Conservation (phyloP, 2,329 filamentous ascomycete species). For the Fusarium brevicatenulatum region DNA sequence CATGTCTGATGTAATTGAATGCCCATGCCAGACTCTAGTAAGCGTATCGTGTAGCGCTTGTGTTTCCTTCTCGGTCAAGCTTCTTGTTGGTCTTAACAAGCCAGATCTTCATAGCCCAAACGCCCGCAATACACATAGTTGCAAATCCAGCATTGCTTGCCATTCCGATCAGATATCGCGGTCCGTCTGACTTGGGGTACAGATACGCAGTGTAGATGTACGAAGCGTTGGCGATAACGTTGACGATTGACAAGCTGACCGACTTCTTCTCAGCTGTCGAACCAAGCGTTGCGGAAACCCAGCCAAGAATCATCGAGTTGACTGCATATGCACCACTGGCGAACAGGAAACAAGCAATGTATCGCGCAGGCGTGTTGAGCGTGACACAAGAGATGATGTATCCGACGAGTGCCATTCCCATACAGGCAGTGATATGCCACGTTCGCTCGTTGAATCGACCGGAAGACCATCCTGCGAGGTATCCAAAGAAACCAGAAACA, state of each 20-base stretch:
- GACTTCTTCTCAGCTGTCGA: slow-evolving; percentile 59
- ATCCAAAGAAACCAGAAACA: slow-evolving; percentile 53
- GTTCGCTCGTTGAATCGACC: slow-evolving; percentile 56
- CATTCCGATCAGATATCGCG: slow-evolving; percentile 56
- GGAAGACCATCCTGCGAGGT: slow-evolving; percentile 55
- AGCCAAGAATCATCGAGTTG: slow-evolving; percentile 56
- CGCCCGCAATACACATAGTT: slow-evolving; percentile 38
- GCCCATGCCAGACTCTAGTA: slow-evolving; percentile 5
- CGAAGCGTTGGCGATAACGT: slow-evolving; percentile 54
- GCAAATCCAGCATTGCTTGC: slow-evolving; percentile 43
- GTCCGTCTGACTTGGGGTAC: slow-evolving; percentile 53
- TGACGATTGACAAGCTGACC: slow-evolving; percentile 54
- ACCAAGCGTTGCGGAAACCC: slow-evolving; percentile 54
- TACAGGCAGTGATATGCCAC: slow-evolving; percentile 48
- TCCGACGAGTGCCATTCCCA: slow-evolving; percentile 52
- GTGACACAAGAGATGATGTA: slow-evolving; percentile 50
- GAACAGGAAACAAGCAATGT: slow-evolving; percentile 50
- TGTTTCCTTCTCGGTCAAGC: slow-evolving; percentile 32
- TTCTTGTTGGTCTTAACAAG: slow-evolving; percentile 41
- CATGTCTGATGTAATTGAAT: background rate
- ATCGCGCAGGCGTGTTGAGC: slow-evolving; percentile 46
- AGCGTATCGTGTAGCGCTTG: slow-evolving; percentile 25
- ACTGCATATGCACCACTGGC: slow-evolving; percentile 51
- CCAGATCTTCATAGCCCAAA: slow-evolving; percentile 43
- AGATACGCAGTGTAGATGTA: slow-evolving; percentile 60